Conservation (phyloP, 2,329 filamentous ascomycete genomes). For the Fusarium globosum region DNA sequence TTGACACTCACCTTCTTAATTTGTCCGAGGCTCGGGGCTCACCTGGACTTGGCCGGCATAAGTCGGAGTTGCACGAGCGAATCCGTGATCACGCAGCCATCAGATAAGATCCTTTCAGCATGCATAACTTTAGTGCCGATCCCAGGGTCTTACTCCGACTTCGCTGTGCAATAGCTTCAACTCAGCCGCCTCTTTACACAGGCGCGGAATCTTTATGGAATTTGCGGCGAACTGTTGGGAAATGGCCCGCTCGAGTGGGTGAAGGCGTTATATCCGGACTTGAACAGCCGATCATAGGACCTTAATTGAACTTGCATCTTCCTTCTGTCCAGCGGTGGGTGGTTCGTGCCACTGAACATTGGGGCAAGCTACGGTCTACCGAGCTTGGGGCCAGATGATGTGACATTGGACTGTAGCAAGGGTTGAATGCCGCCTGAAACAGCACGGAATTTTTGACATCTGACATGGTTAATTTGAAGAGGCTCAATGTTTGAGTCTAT, state of each 20-base stretch:
- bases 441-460: neutral
- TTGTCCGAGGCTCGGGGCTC: conserved; percentile 22
- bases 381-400: conserved; percentile 18
- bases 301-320: neutral
- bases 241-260: conserved; percentile 10
- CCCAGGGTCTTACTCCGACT: conserved; percentile 36
- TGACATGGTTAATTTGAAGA: neutral
- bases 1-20: conserved; percentile 8
- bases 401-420: neutral
- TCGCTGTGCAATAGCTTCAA: conserved; percentile 36
- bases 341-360: conserved; percentile 6
- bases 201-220: neutral
- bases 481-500: neutral
- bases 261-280: conserved; percentile 9
- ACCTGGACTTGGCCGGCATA: conserved; percentile 28
- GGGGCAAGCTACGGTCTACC: neutral
- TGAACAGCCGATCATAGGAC: conserved; percentile 35
- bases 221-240: neutral
- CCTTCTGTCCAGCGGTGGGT: neutral
- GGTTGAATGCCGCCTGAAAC: neutral
- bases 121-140: conserved; percentile 20
- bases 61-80: conserved; percentile 37
- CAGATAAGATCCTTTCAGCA: conserved; percentile 28
- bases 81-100: conserved; percentile 21
- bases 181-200: conserved; percentile 19